Conservation (phyloP, 345 rosid species). For the Kernera saxatilis region DNA sequence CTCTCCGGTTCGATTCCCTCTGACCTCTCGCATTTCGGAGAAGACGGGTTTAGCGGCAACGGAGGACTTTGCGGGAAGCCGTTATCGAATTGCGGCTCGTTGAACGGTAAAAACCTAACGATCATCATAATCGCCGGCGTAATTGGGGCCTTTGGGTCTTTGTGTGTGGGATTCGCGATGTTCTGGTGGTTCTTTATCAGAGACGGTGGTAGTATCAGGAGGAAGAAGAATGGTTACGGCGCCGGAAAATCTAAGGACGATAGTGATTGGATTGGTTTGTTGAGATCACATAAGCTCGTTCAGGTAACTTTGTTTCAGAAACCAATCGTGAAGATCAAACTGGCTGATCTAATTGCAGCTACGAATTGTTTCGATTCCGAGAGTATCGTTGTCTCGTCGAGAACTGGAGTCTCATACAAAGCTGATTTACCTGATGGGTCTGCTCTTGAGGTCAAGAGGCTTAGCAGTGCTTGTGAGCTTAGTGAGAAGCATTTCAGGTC, state of each 20-base stretch:
- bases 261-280: constrained; percentile 41
- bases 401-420: constrained; percentile 48
- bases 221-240: constrained; percentile 38
- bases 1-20: constrained; percentile 53
- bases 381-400: constrained; percentile 36
- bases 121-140: constrained; percentile 43
- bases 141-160: constrained; percentile 40
- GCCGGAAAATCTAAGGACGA: constrained; percentile 38
- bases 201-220: constrained; percentile 5
- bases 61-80: constrained; percentile 49
- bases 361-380: constrained; percentile 36
- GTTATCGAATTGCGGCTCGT: constrained; percentile 40
- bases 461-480: constrained; percentile 35
- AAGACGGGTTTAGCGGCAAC: constrained; percentile 38
- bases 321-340: constrained; percentile 47
- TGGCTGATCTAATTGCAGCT: constrained; percentile 46
- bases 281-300: constrained; percentile 51
- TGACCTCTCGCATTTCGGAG: constrained; percentile 31
- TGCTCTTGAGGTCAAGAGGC: constrained; percentile 52
- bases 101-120: constrained; percentile 39
- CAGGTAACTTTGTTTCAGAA: constrained; percentile 61
- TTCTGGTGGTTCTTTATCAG: constrained; percentile 52
- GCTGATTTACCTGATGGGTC: constrained; percentile 56
- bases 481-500: constrained; percentile 49
- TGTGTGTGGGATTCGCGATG: constrained; percentile 37